A percentile compares a stretch with the other conserved stretches of the same genome.
These are phyloP conservation scores for Fraxinus albicans DNA, from an alignment of 305 asterid species.

Conservation along the genomic window DNA sequence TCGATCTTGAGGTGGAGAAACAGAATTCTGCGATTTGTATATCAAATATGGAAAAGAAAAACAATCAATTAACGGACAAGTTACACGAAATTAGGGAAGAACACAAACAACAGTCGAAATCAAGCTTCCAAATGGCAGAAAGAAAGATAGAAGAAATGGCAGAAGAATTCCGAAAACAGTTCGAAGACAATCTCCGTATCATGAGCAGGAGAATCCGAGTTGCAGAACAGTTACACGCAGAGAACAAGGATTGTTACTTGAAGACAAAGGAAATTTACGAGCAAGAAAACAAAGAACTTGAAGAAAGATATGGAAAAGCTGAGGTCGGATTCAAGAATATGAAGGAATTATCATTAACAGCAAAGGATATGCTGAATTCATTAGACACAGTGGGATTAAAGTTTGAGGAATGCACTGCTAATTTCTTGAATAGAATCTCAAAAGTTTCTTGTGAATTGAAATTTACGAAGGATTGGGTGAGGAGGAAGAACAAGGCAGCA, in stretches of 20 bases:
- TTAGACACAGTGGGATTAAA: slow-evolving; percentile 51
- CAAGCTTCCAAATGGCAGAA: slow-evolving; percentile 28
- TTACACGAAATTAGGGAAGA: slow-evolving; percentile 20
- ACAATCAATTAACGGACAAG: slow-evolving; percentile 20
- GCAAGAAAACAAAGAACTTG: slow-evolving; percentile 39
- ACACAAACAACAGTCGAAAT: slow-evolving; percentile 22
- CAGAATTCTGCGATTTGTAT: slow-evolving; percentile 16
- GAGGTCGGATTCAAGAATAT: slow-evolving; percentile 26
- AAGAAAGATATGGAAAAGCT: slow-evolving; percentile 21
- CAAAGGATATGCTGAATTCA: slow-evolving; percentile 46
- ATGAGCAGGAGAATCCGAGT: slow-evolving; percentile 43
- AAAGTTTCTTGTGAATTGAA: slow-evolving; percentile 67
- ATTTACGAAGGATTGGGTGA: slow-evolving; percentile 66
- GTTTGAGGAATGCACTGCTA: slow-evolving; percentile 51
- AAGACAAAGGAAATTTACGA: slow-evolving; percentile 28
- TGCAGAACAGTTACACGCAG: slow-evolving; percentile 44
- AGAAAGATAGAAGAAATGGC: slow-evolving; percentile 40
- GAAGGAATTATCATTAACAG: slow-evolving; percentile 48
- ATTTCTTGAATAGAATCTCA: slow-evolving; percentile 66
- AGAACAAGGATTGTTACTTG: slow-evolving; percentile 35
- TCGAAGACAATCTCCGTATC: slow-evolving; percentile 39
- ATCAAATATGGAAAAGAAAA: slow-evolving; percentile 22
- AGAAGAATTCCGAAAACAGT: slow-evolving; percentile 38
- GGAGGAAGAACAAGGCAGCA: slow-evolving; percentile 52
- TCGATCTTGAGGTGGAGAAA: slow-evolving; percentile 21